Base-by-base conservation (phyloP, 371 early-diverging fungal genomes). In the Vavraia culicis region DNA sequence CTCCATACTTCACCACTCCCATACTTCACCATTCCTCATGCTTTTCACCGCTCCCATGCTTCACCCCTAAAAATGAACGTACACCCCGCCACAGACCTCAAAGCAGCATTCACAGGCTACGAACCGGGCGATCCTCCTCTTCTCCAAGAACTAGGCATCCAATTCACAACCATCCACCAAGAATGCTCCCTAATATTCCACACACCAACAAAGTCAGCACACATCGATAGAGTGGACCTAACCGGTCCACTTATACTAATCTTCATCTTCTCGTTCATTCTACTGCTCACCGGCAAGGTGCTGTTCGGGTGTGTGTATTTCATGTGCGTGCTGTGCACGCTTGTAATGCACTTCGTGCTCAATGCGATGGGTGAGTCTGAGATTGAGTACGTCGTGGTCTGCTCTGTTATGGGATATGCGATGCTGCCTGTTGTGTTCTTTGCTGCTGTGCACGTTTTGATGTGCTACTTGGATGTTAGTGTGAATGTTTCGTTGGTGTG, bases 291-390 rank as follows among this genome's bases (percentile, higher is more conserved):
- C 15, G 65, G 63, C 14, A 60, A 63, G 43, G 44, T 68, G 10
- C 66, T 68, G 37, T 63, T 68, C 51, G 63, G 66, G 15, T 68
- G 68, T 40, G 38, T 70, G 36, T 70, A 70, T 38, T 52, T 56
- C 40, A 45, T 70, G 11, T 58, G 60, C 4, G 27, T 62, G 13
- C 34, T 49, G 34, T 54, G 51, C 11, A 43, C 38, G 21, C 14
- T 67, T 8, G 52, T 52, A 18, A 64, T 66, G 32, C 68, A 56
- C 50, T 40, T 41, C n/a, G 36, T 70, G 8, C 23, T 56, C 4
- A 55, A 56, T 41, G 47, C 64, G 7, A 38, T 68, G 31, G 41
- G 43, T 21, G 40, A 37, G 20, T 18, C 2, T 15, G 11, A 13
- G 4, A 41, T 64, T 8, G 49, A 43, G 11, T 19, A 58, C 22